Percentiles rank a stretch among this genome's conserved stretches.
These are phyloP conservation scores for Chrysanthemum lavandulifolium DNA, from an alignment of 129 eudicot genomes.

Conservation along the genomic window DNA sequence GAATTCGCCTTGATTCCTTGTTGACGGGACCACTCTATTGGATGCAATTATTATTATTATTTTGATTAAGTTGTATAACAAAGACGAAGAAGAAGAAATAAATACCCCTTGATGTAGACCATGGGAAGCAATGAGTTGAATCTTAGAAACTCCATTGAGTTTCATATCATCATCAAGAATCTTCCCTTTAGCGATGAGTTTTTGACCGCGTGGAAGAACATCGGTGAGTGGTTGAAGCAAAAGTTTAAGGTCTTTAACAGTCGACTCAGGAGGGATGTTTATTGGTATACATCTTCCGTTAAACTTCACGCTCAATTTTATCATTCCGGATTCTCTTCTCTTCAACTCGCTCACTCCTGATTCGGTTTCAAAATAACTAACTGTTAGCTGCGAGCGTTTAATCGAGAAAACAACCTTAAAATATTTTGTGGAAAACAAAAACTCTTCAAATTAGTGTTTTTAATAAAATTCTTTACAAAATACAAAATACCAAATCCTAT, in stretches of 20 bases:
- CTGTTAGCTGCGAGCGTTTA: too few relatives aligned
- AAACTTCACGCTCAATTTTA: conserved; percentile 52
- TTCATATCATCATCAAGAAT: conserved; percentile 62
- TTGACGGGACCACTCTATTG: conserved; percentile 73
- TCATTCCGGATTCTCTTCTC: not conserved
- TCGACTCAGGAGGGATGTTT: conserved; percentile 46
- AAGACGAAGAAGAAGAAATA: not conserved
- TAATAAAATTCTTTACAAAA: too few relatives aligned
- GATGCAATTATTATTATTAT: too few relatives aligned
- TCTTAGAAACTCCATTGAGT: conserved; percentile 57
- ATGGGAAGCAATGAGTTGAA: conserved; percentile 90
- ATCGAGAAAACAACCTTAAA: too few relatives aligned
- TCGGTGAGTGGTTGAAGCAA: conserved; percentile 79
- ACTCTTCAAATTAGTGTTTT: too few relatives aligned
- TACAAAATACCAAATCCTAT: too few relatives aligned
- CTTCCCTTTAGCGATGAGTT: conserved; percentile 84
- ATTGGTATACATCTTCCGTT: conserved; percentile 71
- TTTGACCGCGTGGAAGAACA: conserved; percentile 97
- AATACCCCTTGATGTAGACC: conserved; percentile 94
- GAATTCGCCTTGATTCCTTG: conserved; percentile 49
- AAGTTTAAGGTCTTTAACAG: conserved; percentile 70
- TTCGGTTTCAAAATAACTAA: not conserved
- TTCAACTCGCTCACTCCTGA: not conserved
- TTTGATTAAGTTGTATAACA: too few relatives aligned
- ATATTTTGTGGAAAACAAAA: too few relatives aligned